phyloP scores from a whole-genome alignment of 2,329 filamentous ascomycete species.

The Orbilia blumenaviensis region DNA sequence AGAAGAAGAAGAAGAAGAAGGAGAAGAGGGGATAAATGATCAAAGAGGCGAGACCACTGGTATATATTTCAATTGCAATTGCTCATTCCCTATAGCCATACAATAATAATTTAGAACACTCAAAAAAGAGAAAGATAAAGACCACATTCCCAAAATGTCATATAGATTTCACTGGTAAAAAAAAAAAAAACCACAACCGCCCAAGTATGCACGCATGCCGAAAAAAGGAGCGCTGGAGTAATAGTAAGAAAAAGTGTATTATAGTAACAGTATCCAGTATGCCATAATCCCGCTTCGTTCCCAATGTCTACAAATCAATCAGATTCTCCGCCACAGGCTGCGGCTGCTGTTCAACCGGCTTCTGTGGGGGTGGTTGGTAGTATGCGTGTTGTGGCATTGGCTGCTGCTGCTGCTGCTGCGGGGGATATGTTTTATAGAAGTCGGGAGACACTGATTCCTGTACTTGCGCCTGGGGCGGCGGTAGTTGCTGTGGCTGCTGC shows the following conservation, averaged over 20 bases:
- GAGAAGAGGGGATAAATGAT: too few relatives aligned
- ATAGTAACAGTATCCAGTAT: too few relatives aligned
- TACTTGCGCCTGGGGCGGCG: slow-evolving; percentile 58
- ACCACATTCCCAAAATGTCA: not conserved
- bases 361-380: slow-evolving; percentile 23
- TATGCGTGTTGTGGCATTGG: slow-evolving; percentile 55
- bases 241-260: not conserved
- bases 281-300: not conserved
- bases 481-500: slow-evolving; percentile 61
- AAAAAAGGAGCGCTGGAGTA: not conserved
- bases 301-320: slow-evolving; percentile 73
- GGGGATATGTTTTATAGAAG: slow-evolving; percentile 60
- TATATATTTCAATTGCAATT: slow-evolving; percentile 2
- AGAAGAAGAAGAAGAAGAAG: not conserved
- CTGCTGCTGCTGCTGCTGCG: slow-evolving; percentile 56
- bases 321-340: slow-evolving; percentile 74
- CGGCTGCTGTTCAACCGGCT: slow-evolving; percentile 24
- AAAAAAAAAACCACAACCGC: not conserved
- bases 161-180: too few relatives aligned
- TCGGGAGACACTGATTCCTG: slow-evolving; percentile 46
- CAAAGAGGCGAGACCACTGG: too few relatives aligned
- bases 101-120: too few relatives aligned
- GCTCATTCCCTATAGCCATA: not conserved
- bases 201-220: not conserved
- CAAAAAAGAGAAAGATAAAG: not conserved